Evolutionary conservation across 768 basidiomycete species (phyloP).

Genomic region (Boletales sp.): DNA sequence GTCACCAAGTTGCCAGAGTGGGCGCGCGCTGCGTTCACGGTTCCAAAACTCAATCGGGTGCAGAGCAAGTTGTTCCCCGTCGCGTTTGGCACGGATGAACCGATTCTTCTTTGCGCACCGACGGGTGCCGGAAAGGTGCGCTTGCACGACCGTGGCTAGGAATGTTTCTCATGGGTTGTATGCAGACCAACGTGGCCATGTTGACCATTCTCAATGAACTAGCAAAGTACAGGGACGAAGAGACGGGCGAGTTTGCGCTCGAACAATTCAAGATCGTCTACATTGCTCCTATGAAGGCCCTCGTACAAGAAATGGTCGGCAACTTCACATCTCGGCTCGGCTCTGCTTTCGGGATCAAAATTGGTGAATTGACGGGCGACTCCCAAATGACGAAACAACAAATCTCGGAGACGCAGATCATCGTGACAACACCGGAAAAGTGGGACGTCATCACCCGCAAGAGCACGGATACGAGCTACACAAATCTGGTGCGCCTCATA

Average conservation of each 20-base stretch:
- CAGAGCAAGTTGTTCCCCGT: conserved; percentile 92
- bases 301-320: conserved; percentile 98
- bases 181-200: conserved; percentile 96
- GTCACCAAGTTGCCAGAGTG: conserved; percentile 75
- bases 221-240: conserved; percentile 79
- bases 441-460: conserved; percentile 99
- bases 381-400: conserved; percentile 98
- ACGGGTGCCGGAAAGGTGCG: conserved; percentile 97
- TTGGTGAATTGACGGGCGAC: conserved; percentile 96
- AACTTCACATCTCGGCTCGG: conserved; percentile 80
- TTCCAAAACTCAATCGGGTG: conserved; percentile 79
- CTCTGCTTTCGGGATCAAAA: conserved; percentile 65
- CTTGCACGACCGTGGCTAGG: background rate
- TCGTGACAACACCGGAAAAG: conserved; percentile 98
- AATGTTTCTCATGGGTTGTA: conserved; percentile 10
- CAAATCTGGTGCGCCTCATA: conserved; percentile 91
- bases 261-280: conserved; percentile 96
- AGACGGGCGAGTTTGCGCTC: conserved; percentile 76
- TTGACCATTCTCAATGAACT: conserved; percentile 91
- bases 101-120: conserved; percentile 92
- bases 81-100: conserved; percentile 94
- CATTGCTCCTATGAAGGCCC: conserved; percentile 98
- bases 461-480: conserved; percentile 94
- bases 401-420: conserved; percentile 95
- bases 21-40: conserved; percentile 84